Conservation (phyloP, 1,284 basidiomycete species). For the Heliocybe sulcata region DNA sequence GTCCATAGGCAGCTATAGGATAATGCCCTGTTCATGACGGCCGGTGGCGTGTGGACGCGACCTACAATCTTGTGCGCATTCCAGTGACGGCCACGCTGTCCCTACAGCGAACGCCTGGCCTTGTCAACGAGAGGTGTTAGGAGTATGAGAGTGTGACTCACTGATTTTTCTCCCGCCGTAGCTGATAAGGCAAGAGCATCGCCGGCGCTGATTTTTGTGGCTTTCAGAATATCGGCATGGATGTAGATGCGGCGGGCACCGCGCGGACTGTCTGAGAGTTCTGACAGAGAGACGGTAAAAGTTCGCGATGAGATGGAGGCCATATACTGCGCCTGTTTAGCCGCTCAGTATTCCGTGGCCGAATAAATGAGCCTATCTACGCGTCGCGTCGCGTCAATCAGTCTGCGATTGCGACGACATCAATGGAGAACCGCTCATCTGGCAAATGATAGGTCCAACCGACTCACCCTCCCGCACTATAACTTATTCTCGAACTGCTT, state of each 20-base stretch:
- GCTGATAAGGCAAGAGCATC: constrained; percentile 57
- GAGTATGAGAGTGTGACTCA: neutral
- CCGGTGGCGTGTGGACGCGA: constrained; percentile 10
- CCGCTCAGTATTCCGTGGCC: neutral
- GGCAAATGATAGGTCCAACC: neutral
- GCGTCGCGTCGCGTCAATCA: neutral
- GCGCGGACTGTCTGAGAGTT: constrained; percentile 36
- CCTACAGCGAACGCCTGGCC: constrained; percentile 55
- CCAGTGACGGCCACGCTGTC: constrained; percentile 62
- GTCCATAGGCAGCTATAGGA: too few species aligned
- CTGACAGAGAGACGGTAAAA: constrained; percentile 36
- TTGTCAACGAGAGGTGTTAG: constrained; percentile 2
- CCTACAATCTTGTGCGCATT: constrained; percentile 50
- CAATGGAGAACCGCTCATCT: neutral
- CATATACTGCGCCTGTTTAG: constrained; percentile 14
- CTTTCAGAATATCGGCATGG: constrained; percentile 58
- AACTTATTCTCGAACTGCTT: neutral
- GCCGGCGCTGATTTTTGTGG: constrained; percentile 58
- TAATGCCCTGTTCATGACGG: constrained; percentile 5
- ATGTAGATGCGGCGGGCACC: constrained; percentile 58
- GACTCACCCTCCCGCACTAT: neutral
- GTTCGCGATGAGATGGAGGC: constrained; percentile 31
- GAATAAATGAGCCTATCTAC: neutral
- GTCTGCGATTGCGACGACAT: neutral
- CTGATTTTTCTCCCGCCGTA: neutral